phyloP scores from a whole-genome alignment of 805 yeast genomes.

The Saccharomycopsis babjevae region DNA sequence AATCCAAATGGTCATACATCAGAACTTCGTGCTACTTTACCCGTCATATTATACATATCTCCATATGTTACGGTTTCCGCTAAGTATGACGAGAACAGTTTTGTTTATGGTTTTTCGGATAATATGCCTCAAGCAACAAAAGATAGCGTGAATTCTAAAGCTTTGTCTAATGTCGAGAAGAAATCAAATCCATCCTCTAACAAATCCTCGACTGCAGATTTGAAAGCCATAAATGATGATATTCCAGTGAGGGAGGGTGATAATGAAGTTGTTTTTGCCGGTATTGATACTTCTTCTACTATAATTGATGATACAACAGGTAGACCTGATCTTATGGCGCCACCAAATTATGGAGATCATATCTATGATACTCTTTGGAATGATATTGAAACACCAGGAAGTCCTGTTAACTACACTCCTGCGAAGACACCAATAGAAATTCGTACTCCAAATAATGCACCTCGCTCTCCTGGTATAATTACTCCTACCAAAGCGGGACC shows the following conservation, averaged over 20 bases:
- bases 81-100: slow-evolving; percentile 29
- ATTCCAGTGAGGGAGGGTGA: slow-evolving; percentile 20
- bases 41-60: slow-evolving; percentile 62
- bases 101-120: slow-evolving; percentile 8
- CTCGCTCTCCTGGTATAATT: slow-evolving; percentile 1
- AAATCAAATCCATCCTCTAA: slow-evolving; percentile 6
- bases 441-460: slow-evolving; percentile 2
- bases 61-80: slow-evolving; percentile 74
- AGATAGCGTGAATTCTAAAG: not conserved
- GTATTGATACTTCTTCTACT: slow-evolving; percentile 15
- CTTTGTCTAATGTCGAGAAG: not conserved
- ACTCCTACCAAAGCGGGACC: not conserved
- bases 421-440: slow-evolving; percentile 22
- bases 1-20: slow-evolving; percentile 92
- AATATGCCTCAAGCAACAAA: slow-evolving; percentile 5
- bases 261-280: slow-evolving; percentile 31
- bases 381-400: slow-evolving; percentile 41
- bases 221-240: slow-evolving; percentile 17
- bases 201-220: slow-evolving; percentile 7
- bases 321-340: slow-evolving; percentile 54
- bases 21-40: slow-evolving; percentile 83
- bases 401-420: slow-evolving; percentile 25
- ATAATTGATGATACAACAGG: slow-evolving; percentile 21
- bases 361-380: slow-evolving; percentile 73
- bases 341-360: slow-evolving; percentile 77